Conservation (phyloP, 768 basidiomycete genomes). For the Tylopilus sp. region DNA sequence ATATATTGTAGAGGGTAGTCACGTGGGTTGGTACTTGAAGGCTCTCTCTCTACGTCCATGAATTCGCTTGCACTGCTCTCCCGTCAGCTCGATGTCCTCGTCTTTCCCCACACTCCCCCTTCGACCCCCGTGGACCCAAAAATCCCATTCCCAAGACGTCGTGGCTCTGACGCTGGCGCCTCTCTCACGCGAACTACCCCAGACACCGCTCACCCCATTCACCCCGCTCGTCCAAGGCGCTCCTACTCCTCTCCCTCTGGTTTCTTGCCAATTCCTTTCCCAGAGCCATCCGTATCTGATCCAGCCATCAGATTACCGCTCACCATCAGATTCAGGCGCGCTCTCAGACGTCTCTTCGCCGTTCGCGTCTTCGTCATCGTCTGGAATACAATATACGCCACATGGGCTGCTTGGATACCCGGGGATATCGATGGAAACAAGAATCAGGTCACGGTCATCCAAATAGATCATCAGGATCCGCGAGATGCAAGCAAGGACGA, state of each 20-base stretch:
- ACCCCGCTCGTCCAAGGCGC: conserved; percentile 43
- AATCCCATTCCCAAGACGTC: conserved; percentile 21
- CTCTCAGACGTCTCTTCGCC: conserved; percentile 62
- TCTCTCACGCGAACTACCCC: conserved; percentile 49
- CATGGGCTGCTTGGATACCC: conserved; percentile 48
- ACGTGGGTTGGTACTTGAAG: not conserved
- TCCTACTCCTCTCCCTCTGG: conserved; percentile 63
- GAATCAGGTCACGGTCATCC: conserved; percentile 4
- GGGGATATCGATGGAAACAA: conserved; percentile 21
- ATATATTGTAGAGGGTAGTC: conserved; percentile 45
- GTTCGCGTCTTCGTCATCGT: conserved; percentile 64
- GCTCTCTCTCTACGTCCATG: conserved; percentile 40
- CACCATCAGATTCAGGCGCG: conserved; percentile 36
- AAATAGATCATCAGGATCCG: conserved; percentile 6
- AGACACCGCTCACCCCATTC: conserved; percentile 18
- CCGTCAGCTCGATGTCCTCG: conserved; percentile 76
- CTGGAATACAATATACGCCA: conserved; percentile 66
- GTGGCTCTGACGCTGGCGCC: conserved; percentile 24
- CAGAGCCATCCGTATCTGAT: conserved; percentile 30
- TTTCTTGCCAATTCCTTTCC: conserved; percentile 38
- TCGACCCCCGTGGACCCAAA: conserved; percentile 48
- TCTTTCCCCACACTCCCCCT: conserved; percentile 55
- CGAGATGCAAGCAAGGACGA: conserved; percentile 11
- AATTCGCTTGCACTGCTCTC: conserved; percentile 81
- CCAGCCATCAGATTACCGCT: conserved; percentile 34